Evolutionary conservation across 2,329 filamentous ascomycete genomes (phyloP).

Genomic region (Massarina eburnea): DNA sequence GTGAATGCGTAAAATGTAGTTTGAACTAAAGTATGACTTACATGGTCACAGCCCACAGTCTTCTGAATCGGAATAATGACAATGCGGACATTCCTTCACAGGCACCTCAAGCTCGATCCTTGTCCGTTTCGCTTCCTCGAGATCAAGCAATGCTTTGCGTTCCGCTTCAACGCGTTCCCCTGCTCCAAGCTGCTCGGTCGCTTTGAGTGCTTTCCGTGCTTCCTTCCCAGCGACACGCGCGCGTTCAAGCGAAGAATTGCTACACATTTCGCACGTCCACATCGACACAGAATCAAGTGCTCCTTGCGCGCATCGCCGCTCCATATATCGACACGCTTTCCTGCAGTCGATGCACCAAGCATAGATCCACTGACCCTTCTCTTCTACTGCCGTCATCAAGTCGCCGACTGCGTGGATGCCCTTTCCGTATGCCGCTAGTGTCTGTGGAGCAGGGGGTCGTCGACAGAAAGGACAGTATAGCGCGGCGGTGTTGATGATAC

Average conservation of each 20-base stretch:
- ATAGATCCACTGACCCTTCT: conserved; percentile 50
- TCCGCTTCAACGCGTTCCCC: not conserved
- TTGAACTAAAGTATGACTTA: conserved; percentile 10
- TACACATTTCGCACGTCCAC: conserved; percentile 49
- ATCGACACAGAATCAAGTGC: conserved; percentile 39
- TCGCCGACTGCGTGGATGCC: conserved; percentile 43
- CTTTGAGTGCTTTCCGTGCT: conserved; percentile 11
- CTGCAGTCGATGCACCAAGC: conserved; percentile 52
- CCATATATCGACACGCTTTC: conserved; percentile 46
- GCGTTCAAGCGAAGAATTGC: conserved; percentile 14
- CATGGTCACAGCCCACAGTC: conserved; percentile 43
- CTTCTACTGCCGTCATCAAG: conserved; percentile 43
- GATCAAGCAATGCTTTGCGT: not conserved
- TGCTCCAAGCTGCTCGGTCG: not conserved
- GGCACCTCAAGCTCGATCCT: conserved; percentile 26
- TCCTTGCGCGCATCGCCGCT: conserved; percentile 49
- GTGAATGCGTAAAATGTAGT: conserved; percentile 20
- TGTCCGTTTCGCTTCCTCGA: conserved; percentile 10
- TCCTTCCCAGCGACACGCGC: conserved; percentile 13
- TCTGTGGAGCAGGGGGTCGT: conserved; percentile 44
- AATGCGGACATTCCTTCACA: conserved; percentile 41
- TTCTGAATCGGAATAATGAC: conserved; percentile 43
- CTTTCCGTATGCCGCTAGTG: conserved; percentile 40
- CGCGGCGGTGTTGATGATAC: conserved; percentile 52
- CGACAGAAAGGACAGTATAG: conserved; percentile 56